Percentiles rank a stretch among this genome's conserved stretches.
Conservation (phyloP, 176 grass and related monocot genomes). For the Eleusine coracana region DNA sequence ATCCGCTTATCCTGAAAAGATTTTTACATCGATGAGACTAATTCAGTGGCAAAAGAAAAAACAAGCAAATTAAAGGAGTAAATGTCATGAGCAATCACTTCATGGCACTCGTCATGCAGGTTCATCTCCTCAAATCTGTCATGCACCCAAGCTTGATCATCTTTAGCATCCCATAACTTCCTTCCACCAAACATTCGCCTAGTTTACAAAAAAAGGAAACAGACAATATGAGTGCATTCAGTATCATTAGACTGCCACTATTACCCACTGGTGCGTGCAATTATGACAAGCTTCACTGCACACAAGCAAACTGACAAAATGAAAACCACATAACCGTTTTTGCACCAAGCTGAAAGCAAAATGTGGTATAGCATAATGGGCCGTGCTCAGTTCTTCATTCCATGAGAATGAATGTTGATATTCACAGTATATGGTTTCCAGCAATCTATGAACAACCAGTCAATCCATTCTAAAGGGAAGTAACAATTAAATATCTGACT, state of each 20-base stretch:
- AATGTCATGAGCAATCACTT: conserved; percentile 38
- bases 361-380: conserved; percentile 8
- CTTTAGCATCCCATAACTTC: conserved; percentile 92
- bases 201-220: conserved; percentile 20
- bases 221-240: conserved; percentile 28
- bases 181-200: conserved; percentile 76
- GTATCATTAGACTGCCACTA: background rate
- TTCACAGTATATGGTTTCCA: conserved; percentile 14
- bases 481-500: background rate
- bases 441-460: conserved; percentile 2
- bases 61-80: conserved; percentile 24
- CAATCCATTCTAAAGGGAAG: background rate
- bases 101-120: conserved; percentile 60
- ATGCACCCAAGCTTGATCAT: conserved; percentile 90
- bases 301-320: conserved; percentile 27
- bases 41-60: background rate
- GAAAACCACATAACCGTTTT: conserved; percentile 6
- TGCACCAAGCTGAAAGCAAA: background rate
- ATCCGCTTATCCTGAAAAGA: conserved; percentile 52
- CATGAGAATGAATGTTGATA: background rate
- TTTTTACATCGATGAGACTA: conserved; percentile 28
- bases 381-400: background rate
- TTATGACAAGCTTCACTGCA: conserved; percentile 16
- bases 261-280: background rate
- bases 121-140: conserved; percentile 96